Base-by-base conservation (phyloP, 495 filamentous ascomycete species). In the Filosporella fistucella region DNA sequence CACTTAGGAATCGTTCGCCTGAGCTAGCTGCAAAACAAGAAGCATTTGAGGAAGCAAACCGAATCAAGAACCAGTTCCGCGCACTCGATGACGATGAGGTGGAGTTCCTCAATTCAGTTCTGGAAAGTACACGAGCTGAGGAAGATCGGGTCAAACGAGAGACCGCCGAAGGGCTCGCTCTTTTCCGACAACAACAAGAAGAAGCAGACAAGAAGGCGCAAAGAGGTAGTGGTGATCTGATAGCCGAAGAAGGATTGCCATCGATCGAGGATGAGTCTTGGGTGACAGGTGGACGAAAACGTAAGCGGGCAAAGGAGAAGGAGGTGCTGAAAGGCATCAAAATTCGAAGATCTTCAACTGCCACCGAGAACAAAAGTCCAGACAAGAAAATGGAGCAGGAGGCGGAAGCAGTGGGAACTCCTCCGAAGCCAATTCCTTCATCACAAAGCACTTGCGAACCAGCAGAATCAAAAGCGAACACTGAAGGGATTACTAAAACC, bases 51-150 rank as follows among this genome's bases (percentile, higher is more conserved):
- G 94, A 98, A 65, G 84, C 86, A 54, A 79, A 79, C 47, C 78
- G 84, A 49, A 64, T 98, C 36, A 86, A 85, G 64, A 96, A 97
- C 63, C 93, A 97, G 69, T 98, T 96, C 69, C 85, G 90, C 44
- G 78, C 88, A 8, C 78, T 98, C 29, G 90, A 97, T 59, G 88
- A 95, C 51, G 91, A 94, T 58, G 93, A 98, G 67, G 77, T 93
- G 50, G 91, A 95, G 3, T 98, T 95, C 58, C 66, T 97, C 13
- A 90, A 94, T 48, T 84, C 78, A 1, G 78, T 95, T 13, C 66
- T 83, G 25, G 85, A 85, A 53, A 77, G 74, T 32, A 84, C 77
- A 23, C 67, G 85, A 17, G 75, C 70, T 11, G 81, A 90, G 64
- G 90, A 95, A 59, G 85, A 77, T 8, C 70, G 76, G 25, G 71